Base-by-base conservation (phyloP, 257 asterid genomes). In the Avicennia marina region DNA sequence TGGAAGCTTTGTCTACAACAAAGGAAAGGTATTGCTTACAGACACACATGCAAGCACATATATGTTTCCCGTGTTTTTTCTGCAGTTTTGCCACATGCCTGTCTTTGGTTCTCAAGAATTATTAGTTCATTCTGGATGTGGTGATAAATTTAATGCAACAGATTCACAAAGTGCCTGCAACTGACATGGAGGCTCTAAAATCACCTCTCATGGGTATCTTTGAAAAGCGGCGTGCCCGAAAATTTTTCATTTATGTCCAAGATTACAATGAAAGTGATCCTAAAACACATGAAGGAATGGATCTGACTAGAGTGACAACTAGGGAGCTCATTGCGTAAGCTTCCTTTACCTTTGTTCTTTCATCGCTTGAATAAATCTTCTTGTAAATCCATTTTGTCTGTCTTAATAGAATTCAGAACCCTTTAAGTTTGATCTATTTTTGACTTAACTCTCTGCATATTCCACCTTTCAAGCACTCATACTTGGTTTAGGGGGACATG, bases 161-260 rank as follows among this genome's bases (percentile, higher is more conserved):
- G 98, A 84, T 91, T 58, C 89, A 91, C 83, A 87, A 87, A 86
- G 96, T 87, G 63, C 95, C 94, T 21, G 89, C 95, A 64, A 87
- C 82, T 72, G 95, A 91, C 72, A 82, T 90, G 88, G 98, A 91
- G 76, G 96, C 96, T 58, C 84, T 91, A 60, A 91, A 80, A 75
- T 91, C 98, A 60, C 98, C 98, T 66, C 88, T 91, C 60, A 91
- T 91, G 98, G 98, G 98, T 42, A 80, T 91, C 60, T 87, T 91
- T 58, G 98, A 91, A 73, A 91, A 91, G 85, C 86, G 98, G 1
- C 98, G 96, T 61, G 98, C 98, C 45, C 76, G 95, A 11, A 91
- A 91, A 58, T 91, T 87, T 78, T 91, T 91, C 80, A 81, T 87
- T 61, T 91, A 85, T 70, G 98, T 87, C 70, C 98, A 91, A 70